A percentile compares a stretch with the other conserved stretches of the same genome.
Evolutionary conservation across 148 eudicot genomes (phyloP).

Genomic region (Diospyros lotus): DNA sequence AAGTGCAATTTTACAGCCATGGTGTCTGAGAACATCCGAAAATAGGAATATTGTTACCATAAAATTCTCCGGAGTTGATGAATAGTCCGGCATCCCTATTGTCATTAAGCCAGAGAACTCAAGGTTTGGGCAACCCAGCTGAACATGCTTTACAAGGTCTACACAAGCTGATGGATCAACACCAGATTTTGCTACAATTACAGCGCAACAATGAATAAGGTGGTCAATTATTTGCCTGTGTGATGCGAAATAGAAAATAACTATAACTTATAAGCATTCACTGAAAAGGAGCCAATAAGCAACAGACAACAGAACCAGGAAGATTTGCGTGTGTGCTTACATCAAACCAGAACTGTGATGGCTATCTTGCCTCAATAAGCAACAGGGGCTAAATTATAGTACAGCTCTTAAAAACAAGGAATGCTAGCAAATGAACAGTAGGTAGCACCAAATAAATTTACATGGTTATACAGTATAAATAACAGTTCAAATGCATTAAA

Average conservation of each 20-base stretch:
- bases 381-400: not conserved
- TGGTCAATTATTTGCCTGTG: not conserved
- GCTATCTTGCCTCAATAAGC: not conserved
- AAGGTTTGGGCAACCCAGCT: constrained; percentile 66
- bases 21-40: not conserved
- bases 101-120: constrained; percentile 90
- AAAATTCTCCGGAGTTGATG: constrained; percentile 92
- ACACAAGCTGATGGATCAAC: constrained; percentile 74
- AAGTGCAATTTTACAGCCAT: not conserved
- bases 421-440: not conserved
- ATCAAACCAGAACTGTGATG: not conserved
- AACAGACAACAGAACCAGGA: not conserved
- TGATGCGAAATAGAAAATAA: not conserved
- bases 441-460: constrained; percentile 4
- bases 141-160: constrained; percentile 79
- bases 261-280: not conserved
- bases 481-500: no score
- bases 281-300: constrained; percentile 10
- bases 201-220: not conserved
- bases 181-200: constrained; percentile 86
- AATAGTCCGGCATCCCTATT: constrained; percentile 91
- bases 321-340: not conserved
- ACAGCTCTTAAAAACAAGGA: not conserved
- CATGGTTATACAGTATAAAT: not conserved
- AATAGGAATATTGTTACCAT: constrained; percentile 40